Evolutionary conservation across 352 stramenopile species (phyloP), one percentile per base, ranked within the genome.

Genomic region (Hyphochytrium catenoides): DNA sequence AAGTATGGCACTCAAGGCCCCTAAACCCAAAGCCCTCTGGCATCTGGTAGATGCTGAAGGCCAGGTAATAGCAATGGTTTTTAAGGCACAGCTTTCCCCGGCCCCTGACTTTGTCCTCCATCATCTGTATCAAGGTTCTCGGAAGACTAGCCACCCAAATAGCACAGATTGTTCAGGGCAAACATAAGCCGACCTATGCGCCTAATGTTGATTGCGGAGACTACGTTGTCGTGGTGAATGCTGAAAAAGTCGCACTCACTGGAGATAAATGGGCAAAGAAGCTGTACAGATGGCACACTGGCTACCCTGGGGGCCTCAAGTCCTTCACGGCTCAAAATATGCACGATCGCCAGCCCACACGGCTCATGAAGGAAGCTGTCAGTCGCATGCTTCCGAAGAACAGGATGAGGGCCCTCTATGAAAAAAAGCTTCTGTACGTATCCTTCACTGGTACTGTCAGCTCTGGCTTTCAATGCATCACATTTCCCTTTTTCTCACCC

Each of bases 101-200:
- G n/a, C n/a, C n/a, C n/a, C n/a, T n/a, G n/a, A n/a, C n/a, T n/a
- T n/a, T n/a, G n/a, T n/a, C n/a, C n/a, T n/a, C n/a, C n/a, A n/a
- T n/a, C n/a, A n/a, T n/a, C n/a, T n/a, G n/a, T n/a, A n/a, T n/a
- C n/a, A n/a, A 97, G 57, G 79, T 93, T 24, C 72, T 98, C 9
- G 91, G 91, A 7, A 78, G 90, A 4, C 53, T 98, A 27, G 86
- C 91, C 19, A 89, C 73, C 34, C 78, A 93, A 49, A 76, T 98
- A 26, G 77, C 85, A 26, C 78, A 75, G 9, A 89, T 98, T 47
- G 61, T 98, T 15, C 79, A 71, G 36, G 91, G 91, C 34, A 98
- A 98, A 57, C 88, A 98, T 67, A 98, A 98, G 56, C 91, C 90
- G 5, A 96, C 83, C 35, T 98, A 91, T 60, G 66, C 72, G 31